These are phyloP conservation scores for Saccharomycopsis amapae DNA, from an alignment of 805 yeast genomes.

Conservation along the genomic window DNA sequence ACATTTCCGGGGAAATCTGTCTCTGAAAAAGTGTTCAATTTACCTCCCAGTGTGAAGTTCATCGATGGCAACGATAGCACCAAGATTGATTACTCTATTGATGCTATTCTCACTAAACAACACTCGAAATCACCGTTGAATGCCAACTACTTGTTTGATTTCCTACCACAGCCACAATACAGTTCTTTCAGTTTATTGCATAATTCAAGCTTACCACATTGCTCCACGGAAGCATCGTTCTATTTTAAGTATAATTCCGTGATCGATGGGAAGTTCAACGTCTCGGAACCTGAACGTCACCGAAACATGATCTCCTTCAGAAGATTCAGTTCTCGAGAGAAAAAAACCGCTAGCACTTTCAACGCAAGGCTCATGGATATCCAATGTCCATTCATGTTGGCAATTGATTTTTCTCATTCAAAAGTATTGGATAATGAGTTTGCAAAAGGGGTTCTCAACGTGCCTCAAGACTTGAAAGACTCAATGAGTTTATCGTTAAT, in stretches of 20 bases:
- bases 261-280: neutral
- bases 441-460: conserved; percentile 17
- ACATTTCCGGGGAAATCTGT: conserved; percentile 7
- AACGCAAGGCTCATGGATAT: conserved; percentile 5
- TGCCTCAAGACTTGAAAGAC: conserved; percentile 9
- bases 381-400: conserved; percentile 11
- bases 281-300: neutral
- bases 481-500: conserved; percentile 8
- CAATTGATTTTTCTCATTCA: conserved; percentile 16
- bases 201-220: conserved; percentile 7
- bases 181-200: conserved; percentile 12
- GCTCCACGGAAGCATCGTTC: conserved; percentile 7
- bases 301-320: conserved; percentile 1
- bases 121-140: conserved; percentile 4
- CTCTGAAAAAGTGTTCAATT: conserved; percentile 6
- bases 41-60: conserved; percentile 14
- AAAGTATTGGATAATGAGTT: conserved; percentile 7
- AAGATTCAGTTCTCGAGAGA: conserved; percentile 12
- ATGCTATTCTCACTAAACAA: conserved; percentile 9
- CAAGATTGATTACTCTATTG: conserved; percentile 17
- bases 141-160: conserved; percentile 5
- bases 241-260: conserved; percentile 13
- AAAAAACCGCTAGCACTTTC: neutral
- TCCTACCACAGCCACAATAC: conserved; percentile 13
- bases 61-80: conserved; percentile 8